These are phyloP conservation scores for Agaricales sp. DNA, from an alignment of 1,284 basidiomycete species.

Conservation along the genomic window DNA sequence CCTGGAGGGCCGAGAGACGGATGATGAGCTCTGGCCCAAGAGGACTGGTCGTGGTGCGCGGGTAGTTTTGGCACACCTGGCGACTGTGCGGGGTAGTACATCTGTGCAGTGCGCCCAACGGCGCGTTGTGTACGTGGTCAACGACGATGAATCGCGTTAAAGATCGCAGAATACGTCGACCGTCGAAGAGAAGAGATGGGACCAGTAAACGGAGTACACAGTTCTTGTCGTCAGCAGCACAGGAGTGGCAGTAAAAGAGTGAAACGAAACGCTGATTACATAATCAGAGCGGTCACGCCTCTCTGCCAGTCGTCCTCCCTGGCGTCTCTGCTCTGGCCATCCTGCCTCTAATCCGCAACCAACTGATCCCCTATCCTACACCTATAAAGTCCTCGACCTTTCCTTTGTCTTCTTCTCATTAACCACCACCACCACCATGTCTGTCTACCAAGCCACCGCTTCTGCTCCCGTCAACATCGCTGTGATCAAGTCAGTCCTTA, in stretches of 20 bases:
- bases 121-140: neutral
- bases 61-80: constrained; percentile 66
- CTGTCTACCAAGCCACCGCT: constrained; percentile 77
- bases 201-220: too few relatives aligned
- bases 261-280: too few relatives aligned
- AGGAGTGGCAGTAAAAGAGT: too few relatives aligned
- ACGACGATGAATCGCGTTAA: too few relatives aligned
- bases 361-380: too few relatives aligned
- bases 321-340: constrained; percentile 2
- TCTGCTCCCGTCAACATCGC: constrained; percentile 96
- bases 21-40: constrained; percentile 57
- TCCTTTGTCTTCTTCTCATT: neutral
- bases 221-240: too few relatives aligned
- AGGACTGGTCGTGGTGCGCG: constrained; percentile 57
- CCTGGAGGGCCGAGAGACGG: constrained; percentile 48
- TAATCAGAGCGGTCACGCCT: too few relatives aligned
- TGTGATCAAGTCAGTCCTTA: constrained; percentile 74
- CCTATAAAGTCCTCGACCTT: too few relatives aligned
- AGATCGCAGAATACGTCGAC: too few relatives aligned
- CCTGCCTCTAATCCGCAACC: too few relatives aligned
- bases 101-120: constrained; percentile 18
- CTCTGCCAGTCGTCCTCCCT: neutral
- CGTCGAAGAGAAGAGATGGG: too few relatives aligned
- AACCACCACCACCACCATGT: constrained; percentile 31
- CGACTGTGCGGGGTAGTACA: constrained; percentile 76